phyloP scores from a whole-genome alignment of 192 early-diverging fungal genomes.

The Coemansia sp. region DNA sequence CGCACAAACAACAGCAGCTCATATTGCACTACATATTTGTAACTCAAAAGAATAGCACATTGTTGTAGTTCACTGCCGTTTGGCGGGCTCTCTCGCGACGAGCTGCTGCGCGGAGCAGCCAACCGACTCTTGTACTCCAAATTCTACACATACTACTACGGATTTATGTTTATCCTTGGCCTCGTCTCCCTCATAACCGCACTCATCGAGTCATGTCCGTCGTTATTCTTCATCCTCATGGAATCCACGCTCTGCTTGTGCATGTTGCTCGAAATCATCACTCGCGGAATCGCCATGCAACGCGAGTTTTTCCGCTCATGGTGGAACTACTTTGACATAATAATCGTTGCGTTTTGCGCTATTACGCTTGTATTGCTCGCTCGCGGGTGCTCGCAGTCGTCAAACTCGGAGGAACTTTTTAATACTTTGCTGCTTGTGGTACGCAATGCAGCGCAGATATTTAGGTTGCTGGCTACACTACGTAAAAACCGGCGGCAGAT shows the following conservation, averaged over 20 bases:
- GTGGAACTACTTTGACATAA: constrained; percentile 73
- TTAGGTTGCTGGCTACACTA: constrained; percentile 66
- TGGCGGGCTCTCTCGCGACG: constrained; percentile 47
- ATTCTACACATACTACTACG: constrained; percentile 60
- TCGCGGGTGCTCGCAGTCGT: constrained; percentile 63
- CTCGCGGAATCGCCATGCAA: constrained; percentile 65
- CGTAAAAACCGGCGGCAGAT: constrained; percentile 56
- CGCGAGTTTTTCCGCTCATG: constrained; percentile 55
- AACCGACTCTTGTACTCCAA: constrained; percentile 63
- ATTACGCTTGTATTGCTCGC: constrained; percentile 68
- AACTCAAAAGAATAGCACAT: not conserved
- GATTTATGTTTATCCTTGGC: constrained; percentile 50
- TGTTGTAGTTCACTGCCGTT: constrained; percentile 25
- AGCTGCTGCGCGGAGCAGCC: constrained; percentile 57
- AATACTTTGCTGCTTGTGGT: constrained; percentile 72
- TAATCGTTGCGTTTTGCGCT: constrained; percentile 67
- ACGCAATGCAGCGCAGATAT: constrained; percentile 69
- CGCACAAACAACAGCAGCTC: not conserved
- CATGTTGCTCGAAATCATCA: constrained; percentile 72
- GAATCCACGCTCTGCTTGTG: constrained; percentile 71
- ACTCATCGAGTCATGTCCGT: constrained; percentile 54
- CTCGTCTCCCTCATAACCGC: constrained; percentile 55
- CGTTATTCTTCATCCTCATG: constrained; percentile 65
- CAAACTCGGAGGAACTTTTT: constrained; percentile 66
- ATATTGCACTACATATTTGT: not conserved